These are phyloP conservation scores for Arctium minus DNA, from an alignment of 129 eudicot species.

Conservation along the genomic window DNA sequence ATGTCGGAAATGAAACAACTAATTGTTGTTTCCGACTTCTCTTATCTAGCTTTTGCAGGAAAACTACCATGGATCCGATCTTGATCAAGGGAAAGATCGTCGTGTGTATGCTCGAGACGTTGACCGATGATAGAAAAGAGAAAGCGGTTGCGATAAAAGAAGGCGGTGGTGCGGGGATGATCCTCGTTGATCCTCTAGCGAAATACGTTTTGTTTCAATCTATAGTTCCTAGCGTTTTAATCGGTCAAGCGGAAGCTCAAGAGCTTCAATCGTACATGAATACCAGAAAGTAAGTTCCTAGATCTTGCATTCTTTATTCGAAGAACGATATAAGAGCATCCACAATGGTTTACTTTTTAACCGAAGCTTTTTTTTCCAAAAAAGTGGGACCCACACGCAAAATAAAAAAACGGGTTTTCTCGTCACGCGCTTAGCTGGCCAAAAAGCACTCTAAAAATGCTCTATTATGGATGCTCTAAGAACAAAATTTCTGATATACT, in stretches of 20 bases:
- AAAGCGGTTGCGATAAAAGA: slow-evolving; percentile 35
- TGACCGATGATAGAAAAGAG: slow-evolving; percentile 26
- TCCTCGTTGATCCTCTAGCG: slow-evolving; percentile 43
- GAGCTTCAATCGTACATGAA: slow-evolving; percentile 48
- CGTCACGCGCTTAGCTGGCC: no score
- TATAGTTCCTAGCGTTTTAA: slow-evolving; percentile 29
- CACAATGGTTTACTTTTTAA: no score
- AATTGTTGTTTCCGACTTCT: not conserved
- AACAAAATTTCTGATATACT: not conserved
- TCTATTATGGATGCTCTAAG: not conserved
- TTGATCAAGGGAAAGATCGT: slow-evolving; percentile 59
- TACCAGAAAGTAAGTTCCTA: slow-evolving; percentile 37
- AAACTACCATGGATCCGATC: slow-evolving; percentile 45
- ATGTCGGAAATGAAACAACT: not conserved
- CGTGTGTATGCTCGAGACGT: slow-evolving; percentile 46
- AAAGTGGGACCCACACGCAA: no score
- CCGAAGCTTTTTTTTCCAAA: no score
- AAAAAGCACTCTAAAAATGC: no score
- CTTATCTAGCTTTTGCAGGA: slow-evolving; percentile 55
- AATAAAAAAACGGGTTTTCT: no score
- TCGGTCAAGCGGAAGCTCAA: slow-evolving; percentile 46
- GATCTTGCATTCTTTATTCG: not conserved
- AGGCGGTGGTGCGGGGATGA: slow-evolving; percentile 63
- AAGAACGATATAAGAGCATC: not conserved
- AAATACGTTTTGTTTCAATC: slow-evolving; percentile 35